phyloP scores from a whole-genome alignment of 2,329 filamentous ascomycete genomes.

The Escovopsis weberi region DNA sequence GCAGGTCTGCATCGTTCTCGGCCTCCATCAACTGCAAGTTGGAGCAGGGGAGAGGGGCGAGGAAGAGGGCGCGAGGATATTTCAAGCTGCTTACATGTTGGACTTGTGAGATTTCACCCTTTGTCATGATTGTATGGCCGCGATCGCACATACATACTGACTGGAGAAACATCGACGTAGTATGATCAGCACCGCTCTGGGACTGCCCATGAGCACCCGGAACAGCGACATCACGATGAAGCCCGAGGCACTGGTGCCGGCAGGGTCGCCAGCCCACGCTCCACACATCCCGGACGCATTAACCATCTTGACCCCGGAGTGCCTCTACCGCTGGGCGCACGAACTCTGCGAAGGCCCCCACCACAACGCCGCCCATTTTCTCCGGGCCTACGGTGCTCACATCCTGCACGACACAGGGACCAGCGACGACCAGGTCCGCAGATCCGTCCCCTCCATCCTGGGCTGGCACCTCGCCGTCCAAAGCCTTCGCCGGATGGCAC shows the following conservation, averaged over 20 bases:
- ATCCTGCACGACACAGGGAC: neutral
- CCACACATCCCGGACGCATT: neutral
- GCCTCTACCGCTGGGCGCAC: conserved; percentile 2
- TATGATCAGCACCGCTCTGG: conserved; percentile 2
- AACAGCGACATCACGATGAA: conserved; percentile 2
- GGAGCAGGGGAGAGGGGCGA: neutral
- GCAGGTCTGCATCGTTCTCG: conserved; percentile 1
- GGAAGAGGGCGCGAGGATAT: neutral
- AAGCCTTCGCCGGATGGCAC: neutral
- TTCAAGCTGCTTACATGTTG: neutral
- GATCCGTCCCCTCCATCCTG: neutral
- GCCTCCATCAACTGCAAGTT: neutral
- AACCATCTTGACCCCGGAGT: neutral
- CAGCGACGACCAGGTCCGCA: neutral
- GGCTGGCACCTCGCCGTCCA: neutral
- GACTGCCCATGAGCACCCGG: conserved; percentile 2
- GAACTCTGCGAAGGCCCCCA: neutral
- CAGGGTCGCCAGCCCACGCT: neutral
- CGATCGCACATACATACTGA: neutral
- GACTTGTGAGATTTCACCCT: neutral
- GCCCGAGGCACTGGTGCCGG: neutral
- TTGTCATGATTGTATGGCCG: neutral
- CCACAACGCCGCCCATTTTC: neutral
- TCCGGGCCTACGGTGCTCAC: neutral
- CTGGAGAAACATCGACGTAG: neutral